These are phyloP conservation scores for Zygosaccharomyces sapae DNA, from an alignment of 1,139 yeast species.

Conservation along the genomic window DNA sequence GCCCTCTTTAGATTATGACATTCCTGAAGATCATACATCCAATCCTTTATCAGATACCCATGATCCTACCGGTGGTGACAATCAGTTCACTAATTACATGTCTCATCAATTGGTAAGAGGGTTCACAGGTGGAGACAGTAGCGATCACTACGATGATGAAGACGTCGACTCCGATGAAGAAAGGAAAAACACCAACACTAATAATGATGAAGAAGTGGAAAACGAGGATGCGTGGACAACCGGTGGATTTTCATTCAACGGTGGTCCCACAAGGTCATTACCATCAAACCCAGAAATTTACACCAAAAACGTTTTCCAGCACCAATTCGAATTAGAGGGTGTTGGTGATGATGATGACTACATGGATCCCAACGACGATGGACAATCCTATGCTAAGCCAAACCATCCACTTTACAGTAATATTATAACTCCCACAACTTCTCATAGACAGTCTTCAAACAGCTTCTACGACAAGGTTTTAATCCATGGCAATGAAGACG, in stretches of 20 bases:
- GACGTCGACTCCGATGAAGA: constrained; percentile 17
- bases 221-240: constrained; percentile 17
- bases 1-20: constrained; percentile 16
- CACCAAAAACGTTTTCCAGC: constrained; percentile 23
- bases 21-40: constrained; percentile 30
- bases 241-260: constrained; percentile 15
- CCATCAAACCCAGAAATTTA: constrained; percentile 19
- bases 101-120: constrained; percentile 68
- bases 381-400: constrained; percentile 63
- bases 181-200: constrained; percentile 25
- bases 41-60: constrained; percentile 23
- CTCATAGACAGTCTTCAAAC: constrained; percentile 22
- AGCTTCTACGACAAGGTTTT: constrained; percentile 18
- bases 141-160: constrained; percentile 21
- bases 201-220: constrained; percentile 22
- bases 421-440: constrained; percentile 25
- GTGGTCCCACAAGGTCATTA: constrained; percentile 16
- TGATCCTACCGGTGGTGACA: constrained; percentile 38
- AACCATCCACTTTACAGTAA: constrained; percentile 52
- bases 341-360: constrained; percentile 36
- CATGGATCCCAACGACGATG: constrained; percentile 79
- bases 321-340: constrained; percentile 29
- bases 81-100: constrained; percentile 72
- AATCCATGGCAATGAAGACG: constrained; percentile 21
- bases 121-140: constrained; percentile 34